Evolutionary conservation across 2,329 filamentous ascomycete species (phyloP), one percentile per base, ranked within the genome.

Genomic region (Colletotrichum theobromicola): DNA sequence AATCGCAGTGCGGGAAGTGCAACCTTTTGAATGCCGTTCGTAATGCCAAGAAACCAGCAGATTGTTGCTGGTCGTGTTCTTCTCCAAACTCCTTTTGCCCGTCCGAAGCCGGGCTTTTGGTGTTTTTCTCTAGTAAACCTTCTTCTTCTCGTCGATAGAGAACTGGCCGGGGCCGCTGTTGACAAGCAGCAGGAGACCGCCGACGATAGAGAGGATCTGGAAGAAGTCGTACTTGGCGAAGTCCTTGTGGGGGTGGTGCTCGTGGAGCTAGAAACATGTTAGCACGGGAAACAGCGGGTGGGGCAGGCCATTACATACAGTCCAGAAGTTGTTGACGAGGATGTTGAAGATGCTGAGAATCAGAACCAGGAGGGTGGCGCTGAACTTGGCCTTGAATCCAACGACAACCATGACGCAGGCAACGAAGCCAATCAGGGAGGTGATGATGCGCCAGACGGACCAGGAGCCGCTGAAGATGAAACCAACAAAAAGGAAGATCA

Each of bases 201-300:
- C 97, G 78, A 98, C 96, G 83, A 99, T 99, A 67, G 97, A 99
- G 70, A 99, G 90, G 80, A 98, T 98, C 89, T 99, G 97, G 93
- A 99, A 99, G 90, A 99, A 99, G 85, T 99, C 97, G 91, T 99
- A 99, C 88, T 99, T 99, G 89, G 97, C 97, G 83, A 99, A 99
- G 86, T 99, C 97, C 92, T 98, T 98, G 90, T 98, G 96, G 63
- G 97, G 97, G 89, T 99, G 97, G 88, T 98, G 94, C 79, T 96
- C 94, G 88, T 98, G 96, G 79, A 99, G 95, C 94, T 98, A 78
- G 0, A 24, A 28, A 34, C 4, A 5, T 4, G 32, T 73, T 60
- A 76, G 69, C 50, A 57, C 24, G 21, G 10, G 15, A 18, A 1
- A 18, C 9, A 12, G 50, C 5, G 32, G 30, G 18, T 21, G 63